phyloP scores from a whole-genome alignment of 2,329 filamentous ascomycete genomes.

The Fusarium foetens region DNA sequence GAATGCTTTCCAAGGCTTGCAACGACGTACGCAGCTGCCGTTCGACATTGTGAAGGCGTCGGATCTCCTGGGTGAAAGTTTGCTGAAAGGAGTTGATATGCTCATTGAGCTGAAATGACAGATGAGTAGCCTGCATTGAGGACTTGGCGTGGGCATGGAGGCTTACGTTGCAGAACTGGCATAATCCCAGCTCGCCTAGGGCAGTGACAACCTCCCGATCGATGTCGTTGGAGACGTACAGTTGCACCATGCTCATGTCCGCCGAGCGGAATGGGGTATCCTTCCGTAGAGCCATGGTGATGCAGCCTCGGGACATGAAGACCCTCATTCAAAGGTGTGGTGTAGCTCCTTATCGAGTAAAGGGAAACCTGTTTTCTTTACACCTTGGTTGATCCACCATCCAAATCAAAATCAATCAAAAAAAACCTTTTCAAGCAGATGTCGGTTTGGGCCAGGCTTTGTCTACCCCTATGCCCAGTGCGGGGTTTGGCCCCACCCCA shows the following conservation, averaged over 20 bases:
- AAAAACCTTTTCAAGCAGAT: too few relatives aligned
- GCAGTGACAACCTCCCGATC: constrained; percentile 97
- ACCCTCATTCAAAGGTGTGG: too few relatives aligned
- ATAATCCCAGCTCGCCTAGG: constrained; percentile 92
- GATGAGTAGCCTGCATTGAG: not conserved
- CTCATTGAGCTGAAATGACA: constrained; percentile 78
- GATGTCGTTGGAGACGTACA: constrained; percentile 99
- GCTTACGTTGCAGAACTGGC: constrained; percentile 96
- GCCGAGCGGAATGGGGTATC: constrained; percentile 99
- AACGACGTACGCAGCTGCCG: constrained; percentile 85
- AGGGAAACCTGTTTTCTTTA: too few relatives aligned
- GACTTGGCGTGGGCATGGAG: constrained; percentile 33
- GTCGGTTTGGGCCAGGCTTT: too few relatives aligned
- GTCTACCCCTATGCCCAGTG: too few relatives aligned
- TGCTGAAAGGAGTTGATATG: constrained; percentile 94
- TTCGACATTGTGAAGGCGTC: constrained; percentile 97
- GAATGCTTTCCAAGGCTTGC: constrained; percentile 19
- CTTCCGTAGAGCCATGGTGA: constrained; percentile 70
- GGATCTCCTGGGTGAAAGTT: constrained; percentile 98
- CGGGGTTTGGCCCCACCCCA: too few relatives aligned
- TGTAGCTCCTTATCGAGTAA: too few relatives aligned
- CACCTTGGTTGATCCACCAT: too few relatives aligned
- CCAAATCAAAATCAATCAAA: too few relatives aligned
- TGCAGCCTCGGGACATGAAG: too few relatives aligned
- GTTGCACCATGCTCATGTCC: constrained; percentile 99